A percentile compares a stretch with the other conserved stretches of the same genome.
Conservation (phyloP, 2,329 filamentous ascomycete genomes). For the Clarireedia homoeocarpa region DNA sequence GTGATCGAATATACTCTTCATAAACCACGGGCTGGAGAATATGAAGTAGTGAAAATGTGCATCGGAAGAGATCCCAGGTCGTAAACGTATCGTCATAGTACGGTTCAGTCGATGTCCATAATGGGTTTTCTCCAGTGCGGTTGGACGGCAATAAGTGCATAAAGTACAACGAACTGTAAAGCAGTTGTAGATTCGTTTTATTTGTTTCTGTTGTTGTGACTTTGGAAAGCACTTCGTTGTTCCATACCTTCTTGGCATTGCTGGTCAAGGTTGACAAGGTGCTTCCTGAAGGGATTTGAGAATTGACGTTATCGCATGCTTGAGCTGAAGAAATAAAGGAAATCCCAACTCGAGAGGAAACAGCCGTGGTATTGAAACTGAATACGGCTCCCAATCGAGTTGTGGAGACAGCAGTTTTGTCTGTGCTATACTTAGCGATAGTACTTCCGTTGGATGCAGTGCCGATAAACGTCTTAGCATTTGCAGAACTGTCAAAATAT, state of each 20-base stretch:
- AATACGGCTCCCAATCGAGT: slow-evolving; percentile 38
- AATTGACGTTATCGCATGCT: slow-evolving; percentile 40
- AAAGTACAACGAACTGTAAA: slow-evolving; percentile 61
- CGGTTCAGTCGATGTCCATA: slow-evolving; percentile 54
- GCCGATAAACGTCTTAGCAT: slow-evolving; percentile 36
- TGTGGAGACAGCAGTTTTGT: slow-evolving; percentile 20
- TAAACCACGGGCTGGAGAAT: slow-evolving; percentile 55
- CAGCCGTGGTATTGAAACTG: slow-evolving; percentile 33
- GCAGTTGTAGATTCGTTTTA: slow-evolving; percentile 45
- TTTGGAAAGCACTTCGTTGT: slow-evolving; percentile 52
- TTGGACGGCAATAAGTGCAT: slow-evolving; percentile 42
- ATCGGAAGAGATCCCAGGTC: slow-evolving; percentile 56
- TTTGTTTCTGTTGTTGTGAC: slow-evolving; percentile 53
- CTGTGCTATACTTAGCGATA: slow-evolving; percentile 26
- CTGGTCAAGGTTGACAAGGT: slow-evolving; percentile 33
- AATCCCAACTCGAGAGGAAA: slow-evolving; percentile 44
- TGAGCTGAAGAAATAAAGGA: slow-evolving; percentile 42
- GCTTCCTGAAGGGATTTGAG: slow-evolving; percentile 37
- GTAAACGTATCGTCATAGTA: slow-evolving; percentile 68
- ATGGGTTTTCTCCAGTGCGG: slow-evolving; percentile 61
- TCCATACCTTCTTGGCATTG: slow-evolving; percentile 50
- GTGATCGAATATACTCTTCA: slow-evolving; percentile 56
- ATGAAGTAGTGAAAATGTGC: slow-evolving; percentile 55
- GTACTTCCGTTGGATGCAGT: neutral
- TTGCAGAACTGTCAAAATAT: slow-evolving; percentile 34